A percentile compares a stretch with the other conserved stretches of the same genome.
Conservation (phyloP, 495 filamentous ascomycete species). For the Podospora comata region DNA sequence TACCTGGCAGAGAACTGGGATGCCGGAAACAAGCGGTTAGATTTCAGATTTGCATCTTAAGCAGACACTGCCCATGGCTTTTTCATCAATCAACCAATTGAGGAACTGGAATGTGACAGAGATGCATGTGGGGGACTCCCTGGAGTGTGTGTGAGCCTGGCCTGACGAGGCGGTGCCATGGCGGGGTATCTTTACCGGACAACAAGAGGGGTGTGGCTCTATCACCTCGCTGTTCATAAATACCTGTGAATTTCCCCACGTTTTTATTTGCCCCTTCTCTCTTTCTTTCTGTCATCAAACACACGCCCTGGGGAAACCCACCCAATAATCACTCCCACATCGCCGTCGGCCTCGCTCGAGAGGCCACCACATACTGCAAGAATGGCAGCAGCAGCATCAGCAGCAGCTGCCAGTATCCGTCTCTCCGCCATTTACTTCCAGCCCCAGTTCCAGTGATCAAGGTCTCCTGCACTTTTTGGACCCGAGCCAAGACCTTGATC, state of each 20-base stretch:
- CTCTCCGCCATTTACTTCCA: conserved; percentile 15
- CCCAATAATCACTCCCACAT: neutral
- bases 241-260: no score
- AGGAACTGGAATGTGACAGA: neutral
- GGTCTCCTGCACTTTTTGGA: neutral
- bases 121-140: neutral
- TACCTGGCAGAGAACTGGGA: conserved; percentile 66
- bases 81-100: neutral
- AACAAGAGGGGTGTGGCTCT: neutral
- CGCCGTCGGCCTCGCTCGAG: conserved; percentile 7
- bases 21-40: conserved; percentile 68
- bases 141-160: neutral
- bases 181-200: neutral
- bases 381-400: conserved; percentile 16
- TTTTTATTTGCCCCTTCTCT: neutral
- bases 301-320: neutral
- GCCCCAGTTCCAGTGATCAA: conserved; percentile 14
- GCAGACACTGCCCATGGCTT: neutral
- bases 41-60: conserved; percentile 47
- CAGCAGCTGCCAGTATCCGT: conserved; percentile 9
- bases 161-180: neutral
- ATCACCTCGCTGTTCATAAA: neutral
- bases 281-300: neutral
- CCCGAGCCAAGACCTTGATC: conserved; percentile 14
- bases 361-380: conserved; percentile 19